phyloP scores from a whole-genome alignment of 2,329 filamentous ascomycete species.

The Simplicillium aogashimaense region DNA sequence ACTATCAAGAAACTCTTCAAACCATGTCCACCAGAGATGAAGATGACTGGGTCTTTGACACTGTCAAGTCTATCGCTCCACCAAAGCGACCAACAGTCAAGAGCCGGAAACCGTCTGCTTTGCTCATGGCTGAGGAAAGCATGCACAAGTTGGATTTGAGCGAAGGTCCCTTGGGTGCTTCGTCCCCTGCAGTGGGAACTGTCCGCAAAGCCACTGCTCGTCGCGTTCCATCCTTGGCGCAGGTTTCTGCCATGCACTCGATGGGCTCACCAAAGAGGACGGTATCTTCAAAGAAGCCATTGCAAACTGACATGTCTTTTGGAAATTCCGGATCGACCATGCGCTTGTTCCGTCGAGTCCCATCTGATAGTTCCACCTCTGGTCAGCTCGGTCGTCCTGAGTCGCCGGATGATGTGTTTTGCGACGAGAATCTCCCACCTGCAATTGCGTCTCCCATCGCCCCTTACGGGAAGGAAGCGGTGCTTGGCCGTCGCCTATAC shows the following conservation, averaged over 20 bases:
- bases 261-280: slow-evolving; percentile 33
- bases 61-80: slow-evolving; percentile 60
- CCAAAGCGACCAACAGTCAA: slow-evolving; percentile 44
- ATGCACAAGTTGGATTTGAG: slow-evolving; percentile 51
- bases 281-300: slow-evolving; percentile 57
- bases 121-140: slow-evolving; percentile 49
- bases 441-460: slow-evolving; percentile 34
- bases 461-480: slow-evolving; percentile 66
- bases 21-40: slow-evolving; percentile 58
- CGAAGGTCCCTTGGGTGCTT: slow-evolving; percentile 47
- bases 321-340: slow-evolving; percentile 90
- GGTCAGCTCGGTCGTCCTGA: slow-evolving; percentile 24
- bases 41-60: slow-evolving; percentile 90
- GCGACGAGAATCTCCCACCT: slow-evolving; percentile 57
- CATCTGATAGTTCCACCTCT: slow-evolving; percentile 53
- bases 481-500: slow-evolving; percentile 74
- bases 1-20: slow-evolving; percentile 87
- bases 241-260: slow-evolving; percentile 18
- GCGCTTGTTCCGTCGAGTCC: slow-evolving; percentile 78
- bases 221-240: slow-evolving; percentile 33
- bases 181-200: slow-evolving; percentile 43
- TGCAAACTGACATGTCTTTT: slow-evolving; percentile 85
- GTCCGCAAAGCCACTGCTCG: slow-evolving; percentile 50
- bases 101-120: slow-evolving; percentile 44
- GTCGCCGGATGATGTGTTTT: slow-evolving; percentile 30